A percentile compares a stretch with the other conserved stretches of the same genome.
Conservation (phyloP, 768 basidiomycete genomes). For the Imleria badia region DNA sequence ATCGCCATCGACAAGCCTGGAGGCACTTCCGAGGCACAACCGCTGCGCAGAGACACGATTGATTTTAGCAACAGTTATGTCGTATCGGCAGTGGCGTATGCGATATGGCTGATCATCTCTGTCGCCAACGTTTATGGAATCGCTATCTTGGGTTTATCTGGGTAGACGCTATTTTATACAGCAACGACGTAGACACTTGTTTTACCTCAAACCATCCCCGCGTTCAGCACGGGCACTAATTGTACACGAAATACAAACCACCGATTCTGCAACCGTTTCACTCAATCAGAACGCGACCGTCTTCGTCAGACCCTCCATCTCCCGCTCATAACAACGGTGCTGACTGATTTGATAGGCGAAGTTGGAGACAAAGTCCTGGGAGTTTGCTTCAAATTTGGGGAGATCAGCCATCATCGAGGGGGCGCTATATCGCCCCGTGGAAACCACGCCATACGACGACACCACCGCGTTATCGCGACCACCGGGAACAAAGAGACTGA, state of each 20-base stretch:
- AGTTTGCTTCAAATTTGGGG: conserved; percentile 41
- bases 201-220: too few species aligned
- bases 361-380: conserved; percentile 54
- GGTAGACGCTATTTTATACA: not conserved
- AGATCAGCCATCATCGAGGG: conserved; percentile 39
- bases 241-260: conserved; percentile 10
- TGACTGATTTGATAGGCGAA: conserved; percentile 65
- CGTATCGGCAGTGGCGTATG: conserved; percentile 43
- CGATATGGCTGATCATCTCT: too few species aligned
- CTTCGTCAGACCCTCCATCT: conserved; percentile 53
- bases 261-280: not conserved
- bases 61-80: conserved; percentile 38
- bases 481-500: conserved; percentile 40
- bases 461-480: conserved; percentile 39
- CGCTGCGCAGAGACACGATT: conserved; percentile 22
- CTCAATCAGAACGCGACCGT: conserved; percentile 47
- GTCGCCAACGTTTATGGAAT: conserved; percentile 45
- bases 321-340: conserved; percentile 65
- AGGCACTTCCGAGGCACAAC: not conserved
- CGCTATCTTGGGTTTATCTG: conserved; percentile 34
- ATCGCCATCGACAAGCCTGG: not conserved
- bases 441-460: conserved; percentile 62
- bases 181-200: not conserved
- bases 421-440: conserved; percentile 50
- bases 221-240: not conserved